phyloP scores from a whole-genome alignment of 2,329 filamentous ascomycete species.

The Colletotrichum camelliae region DNA sequence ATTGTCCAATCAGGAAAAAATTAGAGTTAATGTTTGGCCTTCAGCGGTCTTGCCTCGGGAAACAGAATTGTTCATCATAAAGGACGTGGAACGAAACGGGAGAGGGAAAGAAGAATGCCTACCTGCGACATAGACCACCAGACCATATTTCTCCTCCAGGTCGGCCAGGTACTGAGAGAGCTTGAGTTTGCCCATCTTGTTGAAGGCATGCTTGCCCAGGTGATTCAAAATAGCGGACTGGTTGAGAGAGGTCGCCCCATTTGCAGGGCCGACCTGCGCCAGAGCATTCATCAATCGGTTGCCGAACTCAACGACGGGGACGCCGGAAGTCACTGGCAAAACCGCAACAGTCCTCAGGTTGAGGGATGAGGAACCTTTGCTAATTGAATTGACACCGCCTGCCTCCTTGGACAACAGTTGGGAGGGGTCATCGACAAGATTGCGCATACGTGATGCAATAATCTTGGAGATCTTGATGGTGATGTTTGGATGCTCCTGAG shows the following conservation, averaged over 20 bases:
- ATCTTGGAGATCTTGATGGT: constrained; percentile 99
- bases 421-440: constrained; percentile 82
- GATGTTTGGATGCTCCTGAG: constrained; percentile 95
- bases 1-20: constrained; percentile 65
- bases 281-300: constrained; percentile 86
- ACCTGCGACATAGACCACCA: constrained; percentile 92
- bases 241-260: constrained; percentile 90
- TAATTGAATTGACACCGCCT: constrained; percentile 61
- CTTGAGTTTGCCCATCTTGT: constrained; percentile 95
- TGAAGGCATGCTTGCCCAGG: constrained; percentile 94
- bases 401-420: constrained; percentile 69
- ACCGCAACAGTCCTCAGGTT: constrained; percentile 94
- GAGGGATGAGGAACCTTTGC: constrained; percentile 80
- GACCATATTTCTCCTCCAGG: constrained; percentile 93
- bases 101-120: constrained; percentile 34
- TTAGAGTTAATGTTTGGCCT: constrained; percentile 66
- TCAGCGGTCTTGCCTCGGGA: constrained; percentile 59
- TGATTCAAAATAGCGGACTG: constrained; percentile 95
- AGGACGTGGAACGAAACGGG: not conserved
- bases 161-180: constrained; percentile 95
- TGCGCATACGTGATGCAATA: constrained; percentile 92
- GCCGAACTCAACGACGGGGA: constrained; percentile 96
- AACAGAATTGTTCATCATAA: constrained; percentile 57
- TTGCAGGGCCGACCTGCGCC: constrained; percentile 85
- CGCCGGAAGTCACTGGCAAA: constrained; percentile 86